These are phyloP conservation scores for Coemansia reversa DNA, from an alignment of 192 early-diverging fungal genomes.

Conservation along the genomic window DNA sequence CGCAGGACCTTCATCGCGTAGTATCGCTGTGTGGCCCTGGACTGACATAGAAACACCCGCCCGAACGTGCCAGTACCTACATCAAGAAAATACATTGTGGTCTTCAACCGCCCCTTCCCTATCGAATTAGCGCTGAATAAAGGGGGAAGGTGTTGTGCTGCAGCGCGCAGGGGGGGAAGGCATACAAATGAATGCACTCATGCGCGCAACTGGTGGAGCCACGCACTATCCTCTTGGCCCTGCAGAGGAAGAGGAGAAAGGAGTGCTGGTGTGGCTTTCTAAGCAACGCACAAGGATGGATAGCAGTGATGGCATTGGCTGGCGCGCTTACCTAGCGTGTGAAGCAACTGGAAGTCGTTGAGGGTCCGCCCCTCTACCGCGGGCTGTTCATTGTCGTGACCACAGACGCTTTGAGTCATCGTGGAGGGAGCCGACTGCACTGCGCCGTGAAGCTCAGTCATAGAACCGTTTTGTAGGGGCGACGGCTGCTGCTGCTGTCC, in stretches of 20 bases:
- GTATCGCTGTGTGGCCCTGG: conserved; percentile 63
- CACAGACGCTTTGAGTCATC: neutral
- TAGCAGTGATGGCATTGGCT: neutral
- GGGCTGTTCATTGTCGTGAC: neutral
- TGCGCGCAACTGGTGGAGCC: conserved; percentile 4
- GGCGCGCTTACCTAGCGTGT: conserved; percentile 47
- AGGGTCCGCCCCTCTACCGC: conserved; percentile 37
- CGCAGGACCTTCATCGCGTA: conserved; percentile 88
- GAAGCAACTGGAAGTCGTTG: conserved; percentile 50
- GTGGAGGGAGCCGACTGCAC: conserved; percentile 5
- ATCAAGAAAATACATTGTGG: conserved; percentile 1
- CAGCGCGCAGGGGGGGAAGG: neutral
- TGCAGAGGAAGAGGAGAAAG: neutral
- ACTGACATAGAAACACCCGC: conserved; percentile 86
- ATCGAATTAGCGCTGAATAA: neutral
- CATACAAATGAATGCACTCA: neutral
- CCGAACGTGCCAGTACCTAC: conserved; percentile 98
- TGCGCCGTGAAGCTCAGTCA: conserved; percentile 3
- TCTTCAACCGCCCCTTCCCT: neutral
- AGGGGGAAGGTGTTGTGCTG: neutral
- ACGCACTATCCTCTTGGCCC: neutral
- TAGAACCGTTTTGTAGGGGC: neutral
- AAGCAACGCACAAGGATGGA: neutral
- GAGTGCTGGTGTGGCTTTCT: conserved; percentile 10
- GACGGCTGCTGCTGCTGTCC: neutral